These are phyloP conservation scores for Apophysomyces sp. DNA, from an alignment of 371 early-diverging fungal species.

Conservation along the genomic window DNA sequence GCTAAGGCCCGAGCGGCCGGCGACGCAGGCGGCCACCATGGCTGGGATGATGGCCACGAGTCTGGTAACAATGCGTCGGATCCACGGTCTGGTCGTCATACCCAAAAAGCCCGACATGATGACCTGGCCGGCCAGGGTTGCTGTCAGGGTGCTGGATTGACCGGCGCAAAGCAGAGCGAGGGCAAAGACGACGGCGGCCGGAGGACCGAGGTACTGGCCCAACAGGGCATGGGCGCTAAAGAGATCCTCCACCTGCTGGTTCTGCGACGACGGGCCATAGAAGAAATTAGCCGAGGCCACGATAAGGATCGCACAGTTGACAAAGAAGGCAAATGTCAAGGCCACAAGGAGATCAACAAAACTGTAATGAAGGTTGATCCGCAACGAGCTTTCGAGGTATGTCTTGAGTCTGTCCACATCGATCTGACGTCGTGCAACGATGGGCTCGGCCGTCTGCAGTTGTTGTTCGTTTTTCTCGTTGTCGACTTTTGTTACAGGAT, in stretches of 20 bases:
- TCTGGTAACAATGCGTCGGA: constrained; percentile 71
- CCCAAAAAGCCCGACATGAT: constrained; percentile 85
- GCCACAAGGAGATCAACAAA: constrained; percentile 70
- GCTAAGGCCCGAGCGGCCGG: constrained; percentile 66
- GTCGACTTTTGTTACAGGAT: background rate
- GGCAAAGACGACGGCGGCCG: constrained; percentile 75
- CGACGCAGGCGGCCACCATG: constrained; percentile 63
- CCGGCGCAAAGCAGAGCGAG: constrained; percentile 76
- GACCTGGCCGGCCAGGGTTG: constrained; percentile 86
- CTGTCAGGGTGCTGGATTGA: constrained; percentile 80
- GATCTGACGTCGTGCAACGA: constrained; percentile 14
- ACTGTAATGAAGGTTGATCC: constrained; percentile 33
- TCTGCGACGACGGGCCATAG: constrained; percentile 41
- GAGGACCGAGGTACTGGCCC: constrained; percentile 56
- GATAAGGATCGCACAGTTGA: constrained; percentile 79
- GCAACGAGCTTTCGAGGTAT: constrained; percentile 15
- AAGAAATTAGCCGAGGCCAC: constrained; percentile 81
- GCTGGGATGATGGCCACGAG: constrained; percentile 76
- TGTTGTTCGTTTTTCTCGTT: constrained; percentile 10
- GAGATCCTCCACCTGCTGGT: constrained; percentile 47
- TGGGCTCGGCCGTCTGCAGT: background rate
- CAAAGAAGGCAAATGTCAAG: constrained; percentile 70
- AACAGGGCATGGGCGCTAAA: constrained; percentile 68
- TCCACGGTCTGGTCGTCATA: constrained; percentile 66
- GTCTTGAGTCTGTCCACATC: constrained; percentile 12